These are phyloP conservation scores for Cylindrotheca closterium DNA, from an alignment of 108 stramenopile genomes.

Conservation along the genomic window DNA sequence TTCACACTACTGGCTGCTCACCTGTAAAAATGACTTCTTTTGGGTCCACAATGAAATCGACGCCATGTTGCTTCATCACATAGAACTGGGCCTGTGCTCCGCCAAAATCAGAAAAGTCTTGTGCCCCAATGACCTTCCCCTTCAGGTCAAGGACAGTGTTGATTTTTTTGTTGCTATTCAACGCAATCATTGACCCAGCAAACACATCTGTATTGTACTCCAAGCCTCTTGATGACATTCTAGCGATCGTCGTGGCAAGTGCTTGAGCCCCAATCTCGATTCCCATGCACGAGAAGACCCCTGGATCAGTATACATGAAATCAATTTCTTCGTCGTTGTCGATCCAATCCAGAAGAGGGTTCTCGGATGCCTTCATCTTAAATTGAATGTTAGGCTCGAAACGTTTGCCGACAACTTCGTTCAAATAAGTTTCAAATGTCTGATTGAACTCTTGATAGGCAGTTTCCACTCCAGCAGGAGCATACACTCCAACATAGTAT, in stretches of 20 bases:
- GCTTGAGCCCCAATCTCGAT: background rate
- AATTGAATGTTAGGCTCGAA: conserved; percentile 16
- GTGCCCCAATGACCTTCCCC: conserved; percentile 28
- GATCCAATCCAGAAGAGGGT: conserved; percentile 1
- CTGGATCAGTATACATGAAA: conserved; percentile 16
- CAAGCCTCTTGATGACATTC: conserved; percentile 13
- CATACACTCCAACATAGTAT: conserved; percentile 5
- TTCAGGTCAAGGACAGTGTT: conserved; percentile 23
- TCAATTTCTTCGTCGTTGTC: conserved; percentile 4
- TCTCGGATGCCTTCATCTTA: conserved; percentile 2
- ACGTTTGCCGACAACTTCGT: background rate
- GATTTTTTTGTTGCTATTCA: conserved; percentile 12
- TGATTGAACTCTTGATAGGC: background rate
- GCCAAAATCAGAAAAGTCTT: conserved; percentile 23
- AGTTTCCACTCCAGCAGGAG: background rate
- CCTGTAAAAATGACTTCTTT: conserved; percentile 32
- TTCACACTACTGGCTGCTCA: conserved; percentile 28
- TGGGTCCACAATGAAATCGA: conserved; percentile 29
- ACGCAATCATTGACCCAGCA: conserved; percentile 23
- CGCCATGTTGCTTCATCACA: conserved; percentile 24
- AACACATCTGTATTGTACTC: conserved; percentile 31
- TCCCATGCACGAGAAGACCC: conserved; percentile 10
- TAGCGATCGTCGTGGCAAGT: conserved; percentile 5
- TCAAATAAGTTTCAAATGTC: conserved; percentile 7
- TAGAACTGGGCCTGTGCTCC: conserved; percentile 36